Conservation (phyloP, 164 flowering plant species). For the Vitis amurensis region DNA sequence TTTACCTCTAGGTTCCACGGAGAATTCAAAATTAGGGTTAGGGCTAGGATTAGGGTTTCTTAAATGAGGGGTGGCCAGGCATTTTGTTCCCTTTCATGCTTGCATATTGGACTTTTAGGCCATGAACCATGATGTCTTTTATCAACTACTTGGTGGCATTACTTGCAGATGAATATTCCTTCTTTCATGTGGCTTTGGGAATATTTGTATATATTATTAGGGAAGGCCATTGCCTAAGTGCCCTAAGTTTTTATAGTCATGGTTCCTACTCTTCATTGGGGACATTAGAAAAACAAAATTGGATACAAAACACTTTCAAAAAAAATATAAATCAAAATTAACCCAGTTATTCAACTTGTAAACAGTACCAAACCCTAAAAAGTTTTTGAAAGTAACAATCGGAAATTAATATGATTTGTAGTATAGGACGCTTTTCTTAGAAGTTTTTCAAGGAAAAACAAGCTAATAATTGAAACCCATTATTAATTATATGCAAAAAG, state of each 20-base stretch:
- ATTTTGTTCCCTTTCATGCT: slow-evolving; percentile 22
- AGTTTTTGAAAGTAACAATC: too few species aligned
- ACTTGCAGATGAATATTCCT: slow-evolving; percentile 27
- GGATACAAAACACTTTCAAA: neutral
- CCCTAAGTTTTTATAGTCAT: neutral
- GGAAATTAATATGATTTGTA: too few species aligned
- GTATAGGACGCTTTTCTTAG: too few species aligned
- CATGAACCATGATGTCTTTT: neutral
- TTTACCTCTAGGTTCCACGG: neutral
- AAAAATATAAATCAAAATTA: too few species aligned
- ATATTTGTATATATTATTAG: neutral
- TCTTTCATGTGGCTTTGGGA: neutral
- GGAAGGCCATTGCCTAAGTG: too few species aligned
- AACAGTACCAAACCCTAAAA: too few species aligned
- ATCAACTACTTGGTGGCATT: slow-evolving; percentile 25
- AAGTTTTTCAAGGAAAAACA: too few species aligned
- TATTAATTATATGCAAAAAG: too few species aligned
- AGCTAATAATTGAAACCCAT: too few species aligned
- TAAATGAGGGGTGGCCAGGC: slow-evolving; percentile 14
- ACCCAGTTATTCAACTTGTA: too few species aligned
- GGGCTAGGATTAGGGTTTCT: slow-evolving; percentile 11
- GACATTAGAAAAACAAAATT: neutral
- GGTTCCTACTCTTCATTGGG: neutral
- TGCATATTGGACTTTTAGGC: slow-evolving; percentile 9
- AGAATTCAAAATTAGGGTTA: too few species aligned